Evolutionary conservation across 441 rosid species (phyloP).

Genomic region (Aleurites moluccanus): DNA sequence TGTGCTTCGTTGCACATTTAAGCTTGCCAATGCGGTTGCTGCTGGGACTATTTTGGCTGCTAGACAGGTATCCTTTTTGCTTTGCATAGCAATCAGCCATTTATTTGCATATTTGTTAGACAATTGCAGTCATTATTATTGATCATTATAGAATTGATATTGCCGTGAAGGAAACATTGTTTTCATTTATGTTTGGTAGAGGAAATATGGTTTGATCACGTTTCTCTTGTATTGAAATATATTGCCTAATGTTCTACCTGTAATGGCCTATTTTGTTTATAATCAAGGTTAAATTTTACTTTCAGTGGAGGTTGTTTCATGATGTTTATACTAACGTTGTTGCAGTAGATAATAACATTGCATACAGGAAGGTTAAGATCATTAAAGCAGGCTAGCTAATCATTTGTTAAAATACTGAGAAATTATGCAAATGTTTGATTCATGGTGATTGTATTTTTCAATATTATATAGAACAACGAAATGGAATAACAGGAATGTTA

Average conservation of each 20-base stretch:
- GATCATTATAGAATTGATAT: not conserved
- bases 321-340: not conserved
- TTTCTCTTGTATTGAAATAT: not conserved
- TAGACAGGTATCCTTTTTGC: conserved; percentile 45
- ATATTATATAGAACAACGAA: not conserved
- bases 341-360: not conserved
- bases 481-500: not conserved
- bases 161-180: not conserved
- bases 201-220: not conserved
- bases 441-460: not conserved
- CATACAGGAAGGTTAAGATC: not conserved
- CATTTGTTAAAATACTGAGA: not conserved
- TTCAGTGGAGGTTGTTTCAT: not conserved
- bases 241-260: not conserved
- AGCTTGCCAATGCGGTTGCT: conserved; percentile 66
- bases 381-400: not conserved
- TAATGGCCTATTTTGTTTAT: not conserved
- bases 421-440: not conserved
- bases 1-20: conserved; percentile 54
- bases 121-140: not conserved
- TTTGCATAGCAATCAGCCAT: not conserved
- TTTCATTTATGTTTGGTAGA: not conserved
- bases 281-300: not conserved
- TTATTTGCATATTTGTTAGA: not conserved
- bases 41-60: conserved; percentile 57